Evolutionary conservation across 257 asterid species (phyloP), one percentile per base, ranked within the genome.

Genomic region (Solanum tacnaense): DNA sequence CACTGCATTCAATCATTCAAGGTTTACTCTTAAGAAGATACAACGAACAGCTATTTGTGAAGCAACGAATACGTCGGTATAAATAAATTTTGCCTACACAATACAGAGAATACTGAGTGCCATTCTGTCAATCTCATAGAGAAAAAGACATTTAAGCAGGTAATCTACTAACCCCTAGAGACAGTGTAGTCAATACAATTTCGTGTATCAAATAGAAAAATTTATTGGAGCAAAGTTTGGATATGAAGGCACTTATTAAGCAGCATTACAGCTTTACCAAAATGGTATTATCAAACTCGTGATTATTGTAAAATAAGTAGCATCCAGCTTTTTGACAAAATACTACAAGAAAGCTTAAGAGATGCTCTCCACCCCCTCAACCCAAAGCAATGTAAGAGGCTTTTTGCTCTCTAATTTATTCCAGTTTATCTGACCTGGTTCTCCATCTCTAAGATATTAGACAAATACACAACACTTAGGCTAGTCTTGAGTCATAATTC

Each of bases 1-100:
- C 90, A 91, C 99, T 95, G 98, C 98, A 93, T 84, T 18, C 86
- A 88, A 79, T 73, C 5, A 81, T 89, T 49, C 31, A 46, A 82
- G 18, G 68, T 2, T 82, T 82, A 49, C 71, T 49, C 70, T 82
- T 31, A 49, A 81, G 7, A 49, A 29, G 71, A 82, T 18, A 20
- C 85, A 82, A 82, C 41, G 29, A 46, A 81, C 31, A 82, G 31
- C 31, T 82, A 49, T 18, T 27, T 25, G 65, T 39, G 70, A 82
- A 49, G 70, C 70, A 82, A 49, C 4, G 1, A 29, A 35, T 9
- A 46, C 27, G 16, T 20, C 3, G 11, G 86, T 82, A 82, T 82
- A 10, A 18, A 31, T 20, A 49, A 18, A 49, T 18, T 82, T 49
- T 18, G 9, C 58, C 44, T 52, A 39, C 86, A 82, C 4, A 16